phyloP scores from a whole-genome alignment of 2,329 filamentous ascomycete genomes.

The Nannizziopsis barbatae region DNA sequence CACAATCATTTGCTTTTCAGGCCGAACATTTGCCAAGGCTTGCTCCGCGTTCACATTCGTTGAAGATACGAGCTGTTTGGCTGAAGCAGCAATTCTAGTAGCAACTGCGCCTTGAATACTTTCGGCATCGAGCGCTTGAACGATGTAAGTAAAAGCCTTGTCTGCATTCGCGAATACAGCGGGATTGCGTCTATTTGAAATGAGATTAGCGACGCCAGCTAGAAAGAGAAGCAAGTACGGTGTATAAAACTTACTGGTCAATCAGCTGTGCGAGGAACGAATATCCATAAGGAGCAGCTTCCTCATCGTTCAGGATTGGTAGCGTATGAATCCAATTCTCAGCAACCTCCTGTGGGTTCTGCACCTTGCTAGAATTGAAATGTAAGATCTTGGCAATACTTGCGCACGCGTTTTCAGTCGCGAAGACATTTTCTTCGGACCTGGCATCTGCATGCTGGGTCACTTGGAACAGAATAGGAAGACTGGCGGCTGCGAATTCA shows the following conservation, averaged over 20 bases:
- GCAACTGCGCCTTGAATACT: slow-evolving; percentile 78
- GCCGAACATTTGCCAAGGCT: slow-evolving; percentile 56
- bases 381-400: slow-evolving; percentile 95
- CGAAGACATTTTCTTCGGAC: slow-evolving; percentile 87
- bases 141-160: slow-evolving; percentile 75
- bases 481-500: slow-evolving; percentile 67
- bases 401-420: slow-evolving; percentile 93
- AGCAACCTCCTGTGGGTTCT: slow-evolving; percentile 63
- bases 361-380: slow-evolving; percentile 68
- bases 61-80: slow-evolving; percentile 63
- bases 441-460: slow-evolving; percentile 71
- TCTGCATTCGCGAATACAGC: slow-evolving; percentile 64
- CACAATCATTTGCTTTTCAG: slow-evolving; percentile 70
- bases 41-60: slow-evolving; percentile 66
- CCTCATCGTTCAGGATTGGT: slow-evolving; percentile 88
- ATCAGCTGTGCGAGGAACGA: slow-evolving; percentile 84
- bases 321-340: slow-evolving; percentile 83
- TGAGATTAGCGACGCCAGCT: slow-evolving; percentile 11
- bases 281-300: slow-evolving; percentile 93
- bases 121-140: slow-evolving; percentile 79
- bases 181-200: slow-evolving; percentile 62
- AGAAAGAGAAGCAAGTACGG: slow-evolving; percentile 6
- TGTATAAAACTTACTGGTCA: slow-evolving; percentile 62
- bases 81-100: slow-evolving; percentile 61
- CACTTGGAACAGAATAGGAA: slow-evolving; percentile 75